Base-by-base conservation (phyloP, 306 rosid genomes). In the Cucumis melo region DNA sequence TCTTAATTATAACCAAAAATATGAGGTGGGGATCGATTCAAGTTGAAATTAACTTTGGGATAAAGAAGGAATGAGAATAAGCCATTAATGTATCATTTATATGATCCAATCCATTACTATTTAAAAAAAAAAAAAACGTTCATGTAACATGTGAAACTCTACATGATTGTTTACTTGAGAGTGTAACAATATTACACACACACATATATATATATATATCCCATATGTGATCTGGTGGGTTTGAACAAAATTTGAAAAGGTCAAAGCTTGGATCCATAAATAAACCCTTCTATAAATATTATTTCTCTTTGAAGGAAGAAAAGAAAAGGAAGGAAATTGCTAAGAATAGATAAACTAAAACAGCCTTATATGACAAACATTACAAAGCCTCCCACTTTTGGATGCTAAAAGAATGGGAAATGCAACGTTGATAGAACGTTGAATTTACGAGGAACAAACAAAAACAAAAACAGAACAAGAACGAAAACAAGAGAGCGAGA, bases 341-440 rank as follows among this genome's bases (percentile, higher is more conserved):
- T 27, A 74, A 29, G 2, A 53, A 56, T 54, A 27, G 27, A 29
- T 6, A 23, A 19, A n/a, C 73, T 61, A 29, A 61, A 41, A 66
- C 32, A 66, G 8, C 54, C 51, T 41, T 41, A 23, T 3, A 16
- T 15, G 78, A 58, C 24, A 36, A 61, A 58, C 72, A 27, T 62
- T 46, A 59, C 54, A 60, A 60, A 66, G 16, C 59, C 57, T 76
- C 75, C 88, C 89, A 81, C 41, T 34, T 86, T 87, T 84, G 82
- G 6, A 50, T 77, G 86, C 93, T 71, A 76, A 56, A 77, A 86
- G 67, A 58, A 51, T 67, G 92, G 88, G 21, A 1, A 78, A 81
- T 78, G 81, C 74, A 64, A 50, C 79, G 84, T 81, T 70, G 81
- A 80, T 82, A 77, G 83, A 80, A 83, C 24, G 29, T 53, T 56